Evolutionary conservation across 495 filamentous ascomycete species (phyloP), one percentile per base, ranked within the genome.

Genomic region (Penicillium longicatenatum): DNA sequence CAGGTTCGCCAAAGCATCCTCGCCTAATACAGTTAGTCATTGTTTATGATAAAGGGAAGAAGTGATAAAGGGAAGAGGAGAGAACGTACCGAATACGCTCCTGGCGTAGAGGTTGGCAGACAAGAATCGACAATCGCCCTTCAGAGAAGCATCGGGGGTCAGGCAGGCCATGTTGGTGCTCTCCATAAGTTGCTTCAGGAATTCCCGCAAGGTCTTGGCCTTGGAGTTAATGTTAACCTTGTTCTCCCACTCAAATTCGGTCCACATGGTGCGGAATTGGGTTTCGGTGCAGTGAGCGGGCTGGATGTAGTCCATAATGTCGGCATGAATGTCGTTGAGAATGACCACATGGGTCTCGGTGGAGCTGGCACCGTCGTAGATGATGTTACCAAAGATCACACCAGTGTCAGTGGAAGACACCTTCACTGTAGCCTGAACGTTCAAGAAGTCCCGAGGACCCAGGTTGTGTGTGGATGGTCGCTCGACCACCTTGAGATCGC

Each of bases 291-390:
- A 99, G 42, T 91, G 83, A 12, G 94, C 95, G 8, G 95, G 95
- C 66, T 98, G 93, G 64, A 99, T 99, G 76, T 99, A 99, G 75
- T 99, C 95, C 95, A 99, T 99, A 66, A 99, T 98, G 70, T 99
- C 95, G 58, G 97, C 94, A 70, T 98, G 95, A 31, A 99, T 88
- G 70, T 99, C 95, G 72, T 98, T 98, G 46, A 99, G 84, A 62
- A 99, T 99, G 65, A 99, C 95, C 9, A 98, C 94, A 63, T 96
- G 94, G 63, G 87, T 92, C 74, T 99, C 95, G 4, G 93, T 97
- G 47, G 90, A 94, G 74, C 91, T 93, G 4, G 93, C 84, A 35
- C 94, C 94, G 59, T 99, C 95, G 71, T 99, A 99, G 29, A 99
- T 91, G 20, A 99, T 92, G 70, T 99, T 99, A 48, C 95, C 95